phyloP scores from a whole-genome alignment of 225 moss, liverwort and hornwort species.

The Pseudisothecium myosuroides region DNA sequence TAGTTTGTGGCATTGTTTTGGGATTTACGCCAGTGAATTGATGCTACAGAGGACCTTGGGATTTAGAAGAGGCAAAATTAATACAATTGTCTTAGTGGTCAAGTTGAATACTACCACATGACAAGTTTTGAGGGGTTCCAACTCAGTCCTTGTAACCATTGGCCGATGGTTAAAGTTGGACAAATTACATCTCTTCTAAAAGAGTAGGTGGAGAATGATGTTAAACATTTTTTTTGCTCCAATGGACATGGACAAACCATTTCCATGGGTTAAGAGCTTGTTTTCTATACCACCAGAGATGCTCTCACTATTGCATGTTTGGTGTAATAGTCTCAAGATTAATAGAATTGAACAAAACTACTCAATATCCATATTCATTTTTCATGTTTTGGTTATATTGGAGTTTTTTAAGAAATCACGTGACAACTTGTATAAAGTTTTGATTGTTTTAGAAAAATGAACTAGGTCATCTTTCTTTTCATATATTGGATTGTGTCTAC shows the following conservation, averaged over 20 bases:
- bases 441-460: not conserved
- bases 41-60: not conserved
- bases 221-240: not conserved
- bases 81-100: not conserved
- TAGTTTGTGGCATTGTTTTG: too few species aligned
- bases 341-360: not conserved
- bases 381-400: not conserved
- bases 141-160: not conserved
- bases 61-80: not conserved
- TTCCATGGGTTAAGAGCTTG: not conserved
- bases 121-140: not conserved
- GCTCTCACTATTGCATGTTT: not conserved
- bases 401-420: not conserved
- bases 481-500: too few species aligned
- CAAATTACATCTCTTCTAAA: not conserved
- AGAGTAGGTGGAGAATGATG: not conserved
- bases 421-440: too few species aligned
- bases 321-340: too few species aligned
- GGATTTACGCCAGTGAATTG: not conserved
- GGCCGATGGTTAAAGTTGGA: not conserved
- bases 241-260: not conserved
- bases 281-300: not conserved
- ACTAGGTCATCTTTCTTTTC: not conserved
- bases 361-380: not conserved
- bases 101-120: rapidly evolving